Conservation (phyloP, 2,329 filamentous ascomycete species). For the Neonectria hederae region DNA sequence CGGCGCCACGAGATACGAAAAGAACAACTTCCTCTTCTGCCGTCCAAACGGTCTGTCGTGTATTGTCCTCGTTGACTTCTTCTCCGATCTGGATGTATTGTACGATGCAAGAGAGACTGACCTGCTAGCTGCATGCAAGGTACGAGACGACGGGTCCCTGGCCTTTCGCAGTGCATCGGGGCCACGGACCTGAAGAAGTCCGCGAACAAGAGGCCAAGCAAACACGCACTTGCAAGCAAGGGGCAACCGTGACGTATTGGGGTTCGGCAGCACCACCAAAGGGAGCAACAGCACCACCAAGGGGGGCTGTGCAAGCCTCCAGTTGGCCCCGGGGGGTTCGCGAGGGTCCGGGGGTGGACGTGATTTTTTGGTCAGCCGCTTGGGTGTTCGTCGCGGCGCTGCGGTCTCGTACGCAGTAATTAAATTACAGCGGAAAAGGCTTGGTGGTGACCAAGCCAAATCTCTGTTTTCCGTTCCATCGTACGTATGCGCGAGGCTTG, state of each 20-base stretch:
- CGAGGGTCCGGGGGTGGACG: constrained; percentile 1
- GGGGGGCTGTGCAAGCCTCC: constrained; percentile 27
- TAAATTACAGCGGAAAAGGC: constrained; percentile 14
- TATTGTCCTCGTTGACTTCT: not conserved
- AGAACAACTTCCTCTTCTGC: not conserved
- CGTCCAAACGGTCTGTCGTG: too few relatives aligned
- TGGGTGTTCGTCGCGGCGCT: not conserved
- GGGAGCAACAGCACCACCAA: constrained; percentile 16
- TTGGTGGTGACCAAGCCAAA: not conserved
- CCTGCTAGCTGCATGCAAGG: not conserved
- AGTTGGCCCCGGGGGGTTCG: not conserved
- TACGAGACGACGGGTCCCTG: not conserved
- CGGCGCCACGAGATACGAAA: not conserved
- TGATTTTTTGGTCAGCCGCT: not conserved
- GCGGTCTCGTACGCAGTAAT: constrained; percentile 13
- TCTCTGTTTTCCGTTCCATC: not conserved
- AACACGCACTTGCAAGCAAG: not conserved
- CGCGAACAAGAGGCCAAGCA: not conserved
- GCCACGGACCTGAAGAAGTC: not conserved
- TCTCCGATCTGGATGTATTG: too few relatives aligned
- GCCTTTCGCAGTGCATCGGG: not conserved
- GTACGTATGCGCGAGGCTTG: constrained; percentile 10
- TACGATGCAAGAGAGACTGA: not conserved
- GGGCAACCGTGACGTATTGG: constrained; percentile 21
- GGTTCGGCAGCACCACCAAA: constrained; percentile 17